Conservation (phyloP, 805 yeast species). For the Yamadazyma paraphyllophila region DNA sequence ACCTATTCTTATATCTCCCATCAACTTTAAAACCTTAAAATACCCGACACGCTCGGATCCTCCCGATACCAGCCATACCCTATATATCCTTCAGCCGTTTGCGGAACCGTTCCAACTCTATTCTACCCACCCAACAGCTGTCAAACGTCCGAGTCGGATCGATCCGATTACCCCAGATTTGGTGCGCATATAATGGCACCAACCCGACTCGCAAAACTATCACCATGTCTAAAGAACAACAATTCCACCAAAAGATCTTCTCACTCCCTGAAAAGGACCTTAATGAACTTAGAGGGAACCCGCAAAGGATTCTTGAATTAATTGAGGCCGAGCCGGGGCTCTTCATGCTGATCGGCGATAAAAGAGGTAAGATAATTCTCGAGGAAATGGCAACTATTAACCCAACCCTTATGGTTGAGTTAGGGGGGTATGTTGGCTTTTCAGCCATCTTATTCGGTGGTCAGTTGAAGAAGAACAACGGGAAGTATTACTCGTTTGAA, state of each 20-base stretch:
- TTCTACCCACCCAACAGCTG: background rate
- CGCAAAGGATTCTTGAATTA: slow-evolving; percentile 27
- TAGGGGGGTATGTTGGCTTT: slow-evolving; percentile 37
- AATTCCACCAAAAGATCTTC: slow-evolving; percentile 23
- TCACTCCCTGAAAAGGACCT: slow-evolving; percentile 20
- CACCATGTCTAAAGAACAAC: slow-evolving; percentile 22
- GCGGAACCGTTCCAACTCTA: background rate
- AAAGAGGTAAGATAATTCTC: slow-evolving; percentile 26
- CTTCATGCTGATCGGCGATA: slow-evolving; percentile 33
- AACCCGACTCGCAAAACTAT: background rate
- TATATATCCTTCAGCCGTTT: background rate
- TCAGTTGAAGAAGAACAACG: slow-evolving; percentile 21
- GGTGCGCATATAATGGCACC: background rate
- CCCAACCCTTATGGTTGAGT: slow-evolving; percentile 29
- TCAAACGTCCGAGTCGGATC: slow-evolving; percentile 1
- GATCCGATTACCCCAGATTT: background rate
- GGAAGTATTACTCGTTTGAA: slow-evolving; percentile 36
- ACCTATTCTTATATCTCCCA: no score
- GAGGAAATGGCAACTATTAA: slow-evolving; percentile 21
- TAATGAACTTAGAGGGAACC: slow-evolving; percentile 27
- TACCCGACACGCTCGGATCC: no score
- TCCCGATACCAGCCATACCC: no score
- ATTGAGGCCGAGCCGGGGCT: slow-evolving; percentile 26
- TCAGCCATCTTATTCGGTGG: slow-evolving; percentile 35
- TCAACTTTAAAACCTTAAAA: no score